phyloP scores from a whole-genome alignment of 2,329 filamentous ascomycete genomes.

The Celoporthe dispersa region DNA sequence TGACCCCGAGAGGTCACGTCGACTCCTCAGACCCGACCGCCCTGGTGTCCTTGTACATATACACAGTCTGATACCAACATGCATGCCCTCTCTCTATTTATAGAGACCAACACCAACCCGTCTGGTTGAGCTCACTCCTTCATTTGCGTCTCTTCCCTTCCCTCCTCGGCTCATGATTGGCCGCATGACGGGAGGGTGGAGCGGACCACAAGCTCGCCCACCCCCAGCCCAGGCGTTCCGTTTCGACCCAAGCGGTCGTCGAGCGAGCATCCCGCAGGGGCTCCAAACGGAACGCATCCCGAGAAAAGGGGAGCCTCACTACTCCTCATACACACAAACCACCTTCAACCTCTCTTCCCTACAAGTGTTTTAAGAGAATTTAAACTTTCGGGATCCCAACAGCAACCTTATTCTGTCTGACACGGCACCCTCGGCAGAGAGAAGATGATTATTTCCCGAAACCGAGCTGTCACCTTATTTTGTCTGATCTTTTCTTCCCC shows the following conservation, averaged over 20 bases:
- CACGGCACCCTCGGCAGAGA: background rate
- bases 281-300: background rate
- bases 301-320: background rate
- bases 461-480: background rate
- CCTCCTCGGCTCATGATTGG: background rate
- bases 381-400: background rate
- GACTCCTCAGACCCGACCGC: background rate
- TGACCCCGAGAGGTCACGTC: background rate
- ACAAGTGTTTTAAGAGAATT: background rate
- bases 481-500: too few relatives aligned
- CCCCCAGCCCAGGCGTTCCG: background rate
- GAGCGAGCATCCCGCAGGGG: background rate
- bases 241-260: background rate
- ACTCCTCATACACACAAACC: too few relatives aligned
- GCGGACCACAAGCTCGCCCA: background rate
- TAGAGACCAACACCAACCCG: background rate
- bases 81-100: conserved; percentile 1
- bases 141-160: background rate
- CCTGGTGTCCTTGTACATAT: background rate
- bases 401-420: background rate
- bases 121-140: background rate
- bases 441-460: background rate
- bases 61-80: background rate
- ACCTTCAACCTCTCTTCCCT: background rate
- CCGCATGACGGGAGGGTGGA: background rate